Evolutionary conservation across 768 basidiomycete genomes (phyloP), one percentile per base, ranked within the genome.

Genomic region (Floccularia luteovirens): DNA sequence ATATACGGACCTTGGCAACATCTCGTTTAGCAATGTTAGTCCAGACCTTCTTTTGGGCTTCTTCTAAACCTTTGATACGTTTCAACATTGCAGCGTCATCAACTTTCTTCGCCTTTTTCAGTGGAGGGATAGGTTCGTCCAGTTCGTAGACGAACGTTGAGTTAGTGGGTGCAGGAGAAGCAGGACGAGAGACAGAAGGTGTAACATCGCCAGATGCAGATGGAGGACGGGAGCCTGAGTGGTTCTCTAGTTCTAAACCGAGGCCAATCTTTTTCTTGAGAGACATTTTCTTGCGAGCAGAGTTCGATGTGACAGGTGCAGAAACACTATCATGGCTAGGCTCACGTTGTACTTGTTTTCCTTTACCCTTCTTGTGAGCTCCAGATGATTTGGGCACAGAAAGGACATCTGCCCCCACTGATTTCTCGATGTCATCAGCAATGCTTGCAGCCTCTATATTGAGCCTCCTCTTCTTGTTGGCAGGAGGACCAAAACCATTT

Each of bases 31-130:
- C 91, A 36, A 94, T 91, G 50, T 82, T 88, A 16, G 79, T 81
- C 91, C 91, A 94, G 6, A 90, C 82, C 61, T 90, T 91, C 43
- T 76, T 72, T 62, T 92, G 90, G 0, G 83, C 69, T 49, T 91
- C 91, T 54, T 90, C 90, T 22, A 91, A 56, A 4, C 77, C 69
- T 57, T 79, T 82, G 43, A 90, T 67, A 28, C 89, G 77, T 53
- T 88, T 88, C 19, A 75, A 57, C 72, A 85, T 82, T 2, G 76
- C 70, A 41, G 58, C 63, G 33, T 83, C 83, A 40, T 90, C 88
- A 2, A 85, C 65, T 56, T 81, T 85, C 58, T 84, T 87, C 4
- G 85, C 86, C 51, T 72, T 78, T 62, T 72, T 85, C 52, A 90
- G 60, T 10, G 80, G 77, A 4, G 83, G 85, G 27, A 84, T 72